Evolutionary conservation across 2,329 filamentous ascomycete genomes (phyloP).

Genomic region (Ceratocystis alfenasii): DNA sequence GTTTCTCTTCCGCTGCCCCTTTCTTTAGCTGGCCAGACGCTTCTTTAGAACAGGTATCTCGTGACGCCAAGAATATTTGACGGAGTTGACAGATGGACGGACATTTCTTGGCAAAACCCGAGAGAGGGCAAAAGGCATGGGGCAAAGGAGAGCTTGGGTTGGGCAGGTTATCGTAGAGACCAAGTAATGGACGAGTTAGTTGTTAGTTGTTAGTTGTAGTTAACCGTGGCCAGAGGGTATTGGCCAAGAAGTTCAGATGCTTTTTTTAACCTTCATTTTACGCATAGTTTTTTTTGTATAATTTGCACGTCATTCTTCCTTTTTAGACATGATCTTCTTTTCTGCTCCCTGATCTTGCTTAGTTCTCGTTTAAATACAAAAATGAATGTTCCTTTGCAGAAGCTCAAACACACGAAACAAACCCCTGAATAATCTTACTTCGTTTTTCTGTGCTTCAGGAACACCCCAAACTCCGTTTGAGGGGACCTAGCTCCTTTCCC

Average conservation of each 20-base stretch:
- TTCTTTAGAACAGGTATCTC: neutral
- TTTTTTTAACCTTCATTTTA: neutral
- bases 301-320: neutral
- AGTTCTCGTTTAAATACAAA: neutral
- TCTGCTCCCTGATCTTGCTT: too few species aligned
- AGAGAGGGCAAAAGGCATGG: neutral
- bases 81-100: neutral
- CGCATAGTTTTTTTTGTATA: neutral
- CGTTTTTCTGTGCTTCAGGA: neutral
- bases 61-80: constrained; percentile 2
- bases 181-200: too few species aligned
- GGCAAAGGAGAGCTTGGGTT: too few species aligned
- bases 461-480: neutral
- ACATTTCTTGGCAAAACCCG: neutral
- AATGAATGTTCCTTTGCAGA: neutral
- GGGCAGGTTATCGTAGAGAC: too few species aligned
- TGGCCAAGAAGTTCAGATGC: neutral
- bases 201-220: too few species aligned
- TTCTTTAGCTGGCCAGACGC: neutral
- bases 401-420: neutral
- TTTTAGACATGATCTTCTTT: neutral
- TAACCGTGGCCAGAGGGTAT: too few species aligned
- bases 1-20: neutral
- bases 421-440: neutral
- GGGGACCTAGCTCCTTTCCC: neutral